phyloP scores from a whole-genome alignment of 2,329 filamentous ascomycete genomes.

The Fusarium nygamai region DNA sequence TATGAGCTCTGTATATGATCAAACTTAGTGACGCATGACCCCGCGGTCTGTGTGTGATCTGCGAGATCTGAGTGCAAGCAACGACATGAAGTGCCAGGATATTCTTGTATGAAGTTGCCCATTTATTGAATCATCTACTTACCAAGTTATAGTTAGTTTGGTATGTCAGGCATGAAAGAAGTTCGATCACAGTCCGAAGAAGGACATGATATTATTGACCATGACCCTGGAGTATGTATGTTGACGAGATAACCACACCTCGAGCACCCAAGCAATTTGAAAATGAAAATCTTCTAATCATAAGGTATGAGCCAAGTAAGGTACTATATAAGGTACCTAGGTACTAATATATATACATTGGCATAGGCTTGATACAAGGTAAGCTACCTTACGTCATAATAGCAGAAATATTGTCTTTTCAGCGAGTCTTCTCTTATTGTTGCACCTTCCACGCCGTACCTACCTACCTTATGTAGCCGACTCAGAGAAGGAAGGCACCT shows the following conservation, averaged over 20 bases:
- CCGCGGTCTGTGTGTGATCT: neutral
- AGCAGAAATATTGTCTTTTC: neutral
- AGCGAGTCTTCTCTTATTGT: neutral
- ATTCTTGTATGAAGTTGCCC: neutral
- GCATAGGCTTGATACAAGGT: neutral
- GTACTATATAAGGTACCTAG: neutral
- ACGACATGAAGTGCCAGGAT: neutral
- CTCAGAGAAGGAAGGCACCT: neutral
- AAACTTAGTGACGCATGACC: neutral
- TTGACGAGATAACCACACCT: neutral
- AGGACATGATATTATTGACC: neutral
- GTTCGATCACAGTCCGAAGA: neutral
- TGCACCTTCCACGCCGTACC: slow-evolving; percentile 3
- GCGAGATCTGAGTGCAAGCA: neutral
- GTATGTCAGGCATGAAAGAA: neutral
- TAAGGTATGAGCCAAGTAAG: neutral
- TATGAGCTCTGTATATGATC: neutral
- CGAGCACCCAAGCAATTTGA: neutral
- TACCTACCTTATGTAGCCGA: neutral
- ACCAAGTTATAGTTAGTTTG: neutral
- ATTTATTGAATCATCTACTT: no score
- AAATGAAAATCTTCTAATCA: neutral
- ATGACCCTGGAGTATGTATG: neutral
- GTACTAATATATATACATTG: no score
- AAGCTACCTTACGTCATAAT: neutral